Percentiles rank a stretch among this genome's conserved stretches.
Conservation (phyloP, 768 basidiomycete species). For the Ramaria sp. region DNA sequence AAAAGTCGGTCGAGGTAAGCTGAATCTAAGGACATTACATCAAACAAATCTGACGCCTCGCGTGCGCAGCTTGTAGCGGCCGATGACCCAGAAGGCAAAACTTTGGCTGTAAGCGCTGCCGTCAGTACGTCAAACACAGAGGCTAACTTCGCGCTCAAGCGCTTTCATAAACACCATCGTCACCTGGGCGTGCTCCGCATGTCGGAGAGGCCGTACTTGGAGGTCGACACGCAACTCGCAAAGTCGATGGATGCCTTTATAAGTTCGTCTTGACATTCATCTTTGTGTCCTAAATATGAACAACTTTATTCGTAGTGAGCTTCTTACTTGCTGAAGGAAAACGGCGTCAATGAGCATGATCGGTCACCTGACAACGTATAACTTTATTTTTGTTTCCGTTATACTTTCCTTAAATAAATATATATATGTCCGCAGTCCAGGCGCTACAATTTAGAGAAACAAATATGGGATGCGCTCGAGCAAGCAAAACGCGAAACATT, state of each 20-base stretch:
- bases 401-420: too few relatives aligned
- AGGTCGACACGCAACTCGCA: constrained; percentile 22
- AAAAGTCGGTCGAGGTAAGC: constrained; percentile 8
- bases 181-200: constrained; percentile 24
- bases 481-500: too few relatives aligned
- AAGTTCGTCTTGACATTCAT: constrained; percentile 14
- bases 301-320: constrained; percentile 7
- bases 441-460: too few relatives aligned
- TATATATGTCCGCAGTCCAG: too few relatives aligned
- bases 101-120: constrained; percentile 19
- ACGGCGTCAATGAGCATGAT: not conserved
- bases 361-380: too few relatives aligned
- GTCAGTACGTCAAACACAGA: not conserved
- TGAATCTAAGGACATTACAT: not conserved
- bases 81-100: constrained; percentile 18
- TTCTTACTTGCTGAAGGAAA: constrained; percentile 10
- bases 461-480: too few relatives aligned
- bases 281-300: not conserved
- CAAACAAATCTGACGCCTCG: not conserved
- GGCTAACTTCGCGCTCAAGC: not conserved
- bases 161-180: constrained; percentile 24
- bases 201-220: constrained; percentile 26
- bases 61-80: constrained; percentile 21
- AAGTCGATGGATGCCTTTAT: constrained; percentile 26
- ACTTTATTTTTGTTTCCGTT: too few relatives aligned